Percentiles rank a stretch among this genome's conserved stretches.
Conservation (phyloP, 2,329 filamentous ascomycete genomes). For the Emergomyces orientalis region DNA sequence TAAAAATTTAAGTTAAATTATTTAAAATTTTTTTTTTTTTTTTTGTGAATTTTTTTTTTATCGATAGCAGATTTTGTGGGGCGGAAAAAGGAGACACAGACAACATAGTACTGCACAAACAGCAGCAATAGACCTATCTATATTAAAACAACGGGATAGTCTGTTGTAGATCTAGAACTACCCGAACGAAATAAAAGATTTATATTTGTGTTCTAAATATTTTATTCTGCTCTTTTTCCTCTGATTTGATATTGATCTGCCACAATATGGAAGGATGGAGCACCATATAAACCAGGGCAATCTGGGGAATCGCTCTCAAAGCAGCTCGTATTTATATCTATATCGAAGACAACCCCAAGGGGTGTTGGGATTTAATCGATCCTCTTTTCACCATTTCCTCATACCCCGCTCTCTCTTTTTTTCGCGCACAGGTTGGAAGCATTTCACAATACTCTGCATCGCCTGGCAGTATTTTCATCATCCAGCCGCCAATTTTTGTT, state of each 20-base stretch:
- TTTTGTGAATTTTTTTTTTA: too few relatives aligned
- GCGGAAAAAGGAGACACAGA: not conserved
- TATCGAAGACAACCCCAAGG: not conserved
- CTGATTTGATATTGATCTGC: not conserved
- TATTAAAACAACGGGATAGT: not conserved
- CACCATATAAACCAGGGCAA: not conserved
- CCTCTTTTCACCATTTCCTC: not conserved
- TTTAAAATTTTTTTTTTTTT: too few relatives aligned
- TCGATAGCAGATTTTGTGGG: not conserved
- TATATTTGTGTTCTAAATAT: not conserved
- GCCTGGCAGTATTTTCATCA: constrained; percentile 15
- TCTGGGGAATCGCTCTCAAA: not conserved
- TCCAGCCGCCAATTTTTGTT: constrained; percentile 10
- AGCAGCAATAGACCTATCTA: not conserved
- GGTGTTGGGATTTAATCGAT: not conserved
- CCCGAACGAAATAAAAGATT: not conserved
- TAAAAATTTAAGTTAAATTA: not conserved
- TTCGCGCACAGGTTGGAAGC: constrained; percentile 22
- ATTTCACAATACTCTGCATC: constrained; percentile 48
- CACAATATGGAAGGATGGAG: not conserved
- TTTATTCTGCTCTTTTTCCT: not conserved
- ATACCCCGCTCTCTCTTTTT: not conserved
- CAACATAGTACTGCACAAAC: not conserved
- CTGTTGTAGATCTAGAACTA: not conserved
- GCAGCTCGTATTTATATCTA: constrained; percentile 2